Evolutionary conservation across 1,284 basidiomycete species (phyloP), one percentile per base, ranked within the genome.

Genomic region (Tylopilus orsonianus): DNA sequence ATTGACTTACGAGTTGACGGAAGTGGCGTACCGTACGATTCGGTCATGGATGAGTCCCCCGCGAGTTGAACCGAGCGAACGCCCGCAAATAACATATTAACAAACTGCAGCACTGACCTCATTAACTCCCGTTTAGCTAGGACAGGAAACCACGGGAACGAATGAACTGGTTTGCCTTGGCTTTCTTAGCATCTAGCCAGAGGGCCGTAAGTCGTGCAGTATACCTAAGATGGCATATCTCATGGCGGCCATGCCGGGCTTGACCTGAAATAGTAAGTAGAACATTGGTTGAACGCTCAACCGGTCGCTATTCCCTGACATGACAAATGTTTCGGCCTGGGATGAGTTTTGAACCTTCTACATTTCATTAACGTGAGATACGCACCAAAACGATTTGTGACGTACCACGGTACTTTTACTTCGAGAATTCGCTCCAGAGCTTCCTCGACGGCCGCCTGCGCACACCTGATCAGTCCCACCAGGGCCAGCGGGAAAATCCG

Each of bases 151-250:
- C 3, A 20, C n/a, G 19, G 4, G 20, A 26, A 24, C 20, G 22
- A 34, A 30, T 10, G 41, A 60, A 58, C 51, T 6, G 20, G 55
- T 41, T 56, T 38, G 22, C 14, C 19, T 13, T 19, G n/a, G 37
- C 12, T 22, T 48, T 30, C 30, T 38, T 24, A n/a, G n/a, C 27
- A 18, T 40, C 9, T 16, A 30, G 13, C 29, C 26, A 27, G 14
- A n/a, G 16, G 29, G 30, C 23, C 32, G 26, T 30, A 16, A 13
- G 23, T 39, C 40, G 23, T 40, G 14, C 30, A 13, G 36, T 27
- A 23, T 27, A 33, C 29, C 42, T 23, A 18, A 20, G 38, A 47
- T 52, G 20, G 35, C 24, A 30, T 26, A 43, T 32, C 34, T 32
- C 6, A 9, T 40, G 26, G 2, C 29, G n/a, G 19, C 9, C 29